phyloP scores from a whole-genome alignment of 306 rosid genomes.

The Acacia acuminata region DNA sequence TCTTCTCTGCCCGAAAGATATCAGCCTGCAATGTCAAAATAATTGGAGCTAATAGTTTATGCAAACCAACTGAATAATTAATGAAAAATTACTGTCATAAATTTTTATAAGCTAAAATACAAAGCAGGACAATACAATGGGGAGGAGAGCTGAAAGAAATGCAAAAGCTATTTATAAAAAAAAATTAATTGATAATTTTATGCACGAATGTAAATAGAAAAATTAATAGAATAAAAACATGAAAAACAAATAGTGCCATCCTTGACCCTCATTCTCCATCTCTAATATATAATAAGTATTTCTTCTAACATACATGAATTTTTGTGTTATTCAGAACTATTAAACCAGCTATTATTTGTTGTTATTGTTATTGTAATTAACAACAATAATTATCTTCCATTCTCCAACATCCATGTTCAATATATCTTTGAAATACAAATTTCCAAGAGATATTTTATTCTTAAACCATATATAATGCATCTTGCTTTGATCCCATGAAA shows the following conservation, averaged over 20 bases:
- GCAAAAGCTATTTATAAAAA: slow-evolving; percentile 11
- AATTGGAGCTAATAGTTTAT: slow-evolving; percentile 20
- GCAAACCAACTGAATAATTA: slow-evolving; percentile 11
- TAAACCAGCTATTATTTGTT: not conserved
- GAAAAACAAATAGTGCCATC: slow-evolving; percentile 16
- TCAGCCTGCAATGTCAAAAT: slow-evolving; percentile 68
- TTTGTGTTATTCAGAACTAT: not conserved
- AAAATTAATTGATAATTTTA: not conserved
- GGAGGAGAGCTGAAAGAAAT: not conserved
- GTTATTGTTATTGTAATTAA: not conserved
- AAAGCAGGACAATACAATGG: slow-evolving; percentile 28
- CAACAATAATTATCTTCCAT: not conserved
- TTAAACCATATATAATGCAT: not conserved
- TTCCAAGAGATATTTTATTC: not conserved
- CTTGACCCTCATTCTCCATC: slow-evolving; percentile 7
- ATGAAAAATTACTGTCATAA: slow-evolving; percentile 2
- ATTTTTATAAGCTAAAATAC: not conserved
- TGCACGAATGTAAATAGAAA: not conserved
- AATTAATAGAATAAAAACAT: slow-evolving; percentile 2
- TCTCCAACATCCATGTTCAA: not conserved
- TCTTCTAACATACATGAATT: not conserved
- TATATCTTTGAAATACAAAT: not conserved
- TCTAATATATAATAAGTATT: not conserved
- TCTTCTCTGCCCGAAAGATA: slow-evolving; percentile 87
- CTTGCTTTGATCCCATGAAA: not conserved